Percentiles rank a stretch among this genome's conserved stretches.
Conservation (phyloP, 805 yeast species). For the Debaryomyces hansenii region DNA sequence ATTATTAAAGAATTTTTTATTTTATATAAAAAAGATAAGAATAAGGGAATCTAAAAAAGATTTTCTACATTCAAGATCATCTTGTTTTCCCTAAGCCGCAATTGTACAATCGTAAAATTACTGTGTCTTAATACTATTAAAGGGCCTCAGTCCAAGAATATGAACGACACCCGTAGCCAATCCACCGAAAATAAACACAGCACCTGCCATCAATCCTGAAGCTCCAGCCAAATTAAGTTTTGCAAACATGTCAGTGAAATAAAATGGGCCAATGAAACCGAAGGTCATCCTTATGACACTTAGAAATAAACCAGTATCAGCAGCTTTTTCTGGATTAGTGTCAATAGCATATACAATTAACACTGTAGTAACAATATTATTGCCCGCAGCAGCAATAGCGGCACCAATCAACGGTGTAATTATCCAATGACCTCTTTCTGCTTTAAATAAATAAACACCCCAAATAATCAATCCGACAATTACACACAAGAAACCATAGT, state of each 20-base stretch:
- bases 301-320: constrained; percentile 18
- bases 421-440: constrained; percentile 12
- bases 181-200: background rate
- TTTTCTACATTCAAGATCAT: too few relatives aligned
- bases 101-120: too few relatives aligned
- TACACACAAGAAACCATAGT: constrained; percentile 16
- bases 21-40: too few relatives aligned
- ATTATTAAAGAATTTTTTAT: too few relatives aligned
- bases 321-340: constrained; percentile 12
- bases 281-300: constrained; percentile 17
- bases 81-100: too few relatives aligned
- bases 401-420: constrained; percentile 21
- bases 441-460: constrained; percentile 11
- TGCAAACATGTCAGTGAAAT: constrained; percentile 22
- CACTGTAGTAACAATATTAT: constrained; percentile 21
- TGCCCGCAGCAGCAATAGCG: constrained; percentile 20
- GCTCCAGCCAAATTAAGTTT: constrained; percentile 11
- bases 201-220: constrained; percentile 9
- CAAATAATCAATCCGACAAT: constrained; percentile 21
- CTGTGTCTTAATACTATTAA: too few relatives aligned
- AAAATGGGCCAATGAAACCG: constrained; percentile 27
- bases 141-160: too few relatives aligned
- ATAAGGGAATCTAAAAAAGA: too few relatives aligned
- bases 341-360: constrained; percentile 20
- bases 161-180: too few relatives aligned